Base-by-base conservation (phyloP, 2,329 filamentous ascomycete genomes). In the Thermothelomyces thermophilus region DNA sequence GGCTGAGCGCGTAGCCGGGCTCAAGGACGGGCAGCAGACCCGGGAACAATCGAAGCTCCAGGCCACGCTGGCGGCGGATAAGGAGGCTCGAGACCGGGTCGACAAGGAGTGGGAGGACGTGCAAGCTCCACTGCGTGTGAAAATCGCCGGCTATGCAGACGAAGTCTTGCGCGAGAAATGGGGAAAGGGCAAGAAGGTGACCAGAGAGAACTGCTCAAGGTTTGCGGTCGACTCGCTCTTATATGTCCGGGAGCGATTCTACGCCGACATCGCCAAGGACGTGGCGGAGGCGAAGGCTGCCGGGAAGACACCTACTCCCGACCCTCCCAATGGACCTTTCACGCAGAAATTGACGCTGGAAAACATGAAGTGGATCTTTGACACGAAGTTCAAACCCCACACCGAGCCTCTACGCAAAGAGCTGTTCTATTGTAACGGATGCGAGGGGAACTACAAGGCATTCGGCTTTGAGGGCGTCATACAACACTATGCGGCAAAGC, bases 331-430 rank as follows among this genome's bases (percentile, higher is more conserved):
- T 54, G 77, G 74, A 0, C 73, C 78, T 6, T 77, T 73, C 58
- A 80, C 75, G 22, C 74, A 79, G 63, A 83, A 76, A 61, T 71
- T 91, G 46, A 86, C 83, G 1, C 68, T 93, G 57, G 87, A 91
- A 62, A 89, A 90, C 61, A 90, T 93, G 86, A 90, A 86, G 66
- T 91, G 84, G 81, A 72, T 90, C 26, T 90, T 86, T 63, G 86
- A 90, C 60, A 79, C 79, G 57, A 90, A 88, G 64, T 75, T 93
- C 62, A 87, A 82, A 61, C 80, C 80, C 20, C 68, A 80, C 47
- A 87, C 84, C 2, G 83, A 88, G 54, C 68, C 72, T 40, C 75
- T 76, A 58, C 74, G 81, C 58, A 86, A 82, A 60, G 86, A 90
- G 48, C 68, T 90, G 9, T 93, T 93, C 64, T 74, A 86, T 50